Evolutionary conservation across 352 stramenopile genomes (phyloP).

Genomic region (Globisporangium spinosum): DNA sequence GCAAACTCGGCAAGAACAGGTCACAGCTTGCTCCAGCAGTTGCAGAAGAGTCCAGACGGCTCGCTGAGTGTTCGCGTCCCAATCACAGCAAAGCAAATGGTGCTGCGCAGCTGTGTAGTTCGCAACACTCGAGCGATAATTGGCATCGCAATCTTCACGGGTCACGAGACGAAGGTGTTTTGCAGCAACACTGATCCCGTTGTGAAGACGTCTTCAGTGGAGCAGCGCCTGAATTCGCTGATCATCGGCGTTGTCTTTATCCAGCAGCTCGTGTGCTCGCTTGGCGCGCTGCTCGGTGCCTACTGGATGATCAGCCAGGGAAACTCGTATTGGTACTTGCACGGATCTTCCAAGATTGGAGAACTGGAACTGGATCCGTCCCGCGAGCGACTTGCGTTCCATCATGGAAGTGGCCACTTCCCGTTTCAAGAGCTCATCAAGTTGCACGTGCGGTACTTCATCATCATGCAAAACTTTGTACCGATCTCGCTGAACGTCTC

Average conservation of each 20-base stretch:
- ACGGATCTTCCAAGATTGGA: background rate
- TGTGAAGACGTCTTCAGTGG: conserved; percentile 78
- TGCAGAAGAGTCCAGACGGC: conserved; percentile 31
- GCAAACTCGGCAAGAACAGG: background rate
- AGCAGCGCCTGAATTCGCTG: conserved; percentile 62
- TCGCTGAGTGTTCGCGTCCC: conserved; percentile 41
- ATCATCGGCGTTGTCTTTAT: conserved; percentile 75
- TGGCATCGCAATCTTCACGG: conserved; percentile 89
- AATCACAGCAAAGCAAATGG: conserved; percentile 85
- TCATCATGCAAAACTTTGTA: conserved; percentile 97
- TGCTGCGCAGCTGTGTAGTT: conserved; percentile 86
- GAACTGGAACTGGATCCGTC: background rate
- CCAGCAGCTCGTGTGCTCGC: conserved; percentile 67
- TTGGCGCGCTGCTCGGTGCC: conserved; percentile 59
- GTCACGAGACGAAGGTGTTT: conserved; percentile 82
- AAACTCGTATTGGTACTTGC: conserved; percentile 66
- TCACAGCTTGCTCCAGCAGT: conserved; percentile 22
- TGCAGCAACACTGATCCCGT: conserved; percentile 76
- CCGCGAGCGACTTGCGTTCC: conserved; percentile 1
- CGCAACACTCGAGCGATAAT: conserved; percentile 83
- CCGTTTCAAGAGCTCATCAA: conserved; percentile 62
- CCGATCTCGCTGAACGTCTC: conserved; percentile 98
- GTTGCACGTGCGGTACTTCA: conserved; percentile 92
- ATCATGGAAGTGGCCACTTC: conserved; percentile 22
- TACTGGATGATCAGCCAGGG: conserved; percentile 69